Conservation (phyloP, 306 rosid genomes). For the Neltuma alba region DNA sequence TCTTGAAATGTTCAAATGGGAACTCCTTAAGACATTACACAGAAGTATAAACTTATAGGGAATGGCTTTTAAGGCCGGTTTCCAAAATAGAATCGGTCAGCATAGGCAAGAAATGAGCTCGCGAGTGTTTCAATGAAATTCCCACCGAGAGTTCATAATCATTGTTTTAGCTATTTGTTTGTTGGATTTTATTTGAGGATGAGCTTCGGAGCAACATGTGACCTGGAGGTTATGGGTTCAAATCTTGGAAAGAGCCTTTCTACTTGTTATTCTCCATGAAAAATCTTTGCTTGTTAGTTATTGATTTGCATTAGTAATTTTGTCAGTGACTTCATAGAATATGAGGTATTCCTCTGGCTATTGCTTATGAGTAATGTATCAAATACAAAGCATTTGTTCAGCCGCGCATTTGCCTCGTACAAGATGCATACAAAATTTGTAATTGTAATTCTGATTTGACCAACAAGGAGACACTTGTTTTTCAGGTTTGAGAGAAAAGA, state of each 20-base stretch:
- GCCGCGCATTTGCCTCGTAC: neutral
- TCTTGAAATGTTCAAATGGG: slow-evolving; percentile 20
- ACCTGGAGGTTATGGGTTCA: too few species aligned
- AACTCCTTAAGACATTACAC: slow-evolving; percentile 13
- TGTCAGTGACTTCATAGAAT: too few species aligned
- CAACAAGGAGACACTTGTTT: slow-evolving; percentile 20
- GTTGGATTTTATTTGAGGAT: neutral
- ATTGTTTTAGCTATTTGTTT: slow-evolving; percentile 8
- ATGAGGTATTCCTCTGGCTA: slow-evolving; percentile 1
- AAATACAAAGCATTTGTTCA: neutral
- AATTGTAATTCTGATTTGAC: slow-evolving; percentile 9
- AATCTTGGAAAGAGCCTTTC: too few species aligned
- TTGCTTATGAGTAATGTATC: slow-evolving; percentile 6
- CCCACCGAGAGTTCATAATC: neutral
- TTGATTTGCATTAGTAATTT: neutral
- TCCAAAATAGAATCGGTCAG: neutral
- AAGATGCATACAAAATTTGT: neutral
- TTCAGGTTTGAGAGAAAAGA: slow-evolving; percentile 91
- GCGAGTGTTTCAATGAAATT: neutral
- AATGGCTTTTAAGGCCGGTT: slow-evolving; percentile 2
- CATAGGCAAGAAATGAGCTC: slow-evolving; percentile 1
- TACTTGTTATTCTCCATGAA: slow-evolving; percentile 3
- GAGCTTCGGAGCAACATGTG: too few species aligned
- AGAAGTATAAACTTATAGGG: slow-evolving; percentile 3
- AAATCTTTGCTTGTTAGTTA: slow-evolving; percentile 18